Percentiles rank a stretch among this genome's conserved stretches.
phyloP scores from a whole-genome alignment of 1,139 yeast genomes.

The Yarrowia galli region DNA sequence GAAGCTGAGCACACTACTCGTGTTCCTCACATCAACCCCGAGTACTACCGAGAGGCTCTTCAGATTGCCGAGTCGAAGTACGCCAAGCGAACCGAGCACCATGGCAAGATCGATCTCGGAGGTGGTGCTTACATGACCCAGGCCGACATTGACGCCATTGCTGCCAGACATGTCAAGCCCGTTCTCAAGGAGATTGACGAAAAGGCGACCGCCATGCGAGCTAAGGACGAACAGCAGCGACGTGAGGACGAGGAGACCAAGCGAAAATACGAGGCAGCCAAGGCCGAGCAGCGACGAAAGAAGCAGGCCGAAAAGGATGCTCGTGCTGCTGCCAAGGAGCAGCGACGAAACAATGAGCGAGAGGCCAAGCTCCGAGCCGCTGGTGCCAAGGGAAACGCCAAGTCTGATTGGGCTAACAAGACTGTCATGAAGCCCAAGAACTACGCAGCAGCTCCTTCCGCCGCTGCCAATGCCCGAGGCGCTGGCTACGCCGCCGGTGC shows the following conservation, averaged over 20 bases:
- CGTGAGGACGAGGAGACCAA: conserved; percentile 58
- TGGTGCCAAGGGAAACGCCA: conserved; percentile 28
- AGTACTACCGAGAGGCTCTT: conserved; percentile 55
- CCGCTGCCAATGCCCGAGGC: conserved; percentile 36
- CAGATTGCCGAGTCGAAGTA: conserved; percentile 72
- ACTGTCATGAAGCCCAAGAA: conserved; percentile 40
- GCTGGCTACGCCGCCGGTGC: conserved; percentile 57
- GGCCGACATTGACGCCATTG: conserved; percentile 79
- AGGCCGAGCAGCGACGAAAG: conserved; percentile 42
- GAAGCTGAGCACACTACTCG: conserved; percentile 42
- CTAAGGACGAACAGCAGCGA: conserved; percentile 66
- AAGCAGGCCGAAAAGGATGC: conserved; percentile 46
- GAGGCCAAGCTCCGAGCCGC: conserved; percentile 42
- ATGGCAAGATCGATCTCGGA: conserved; percentile 78
- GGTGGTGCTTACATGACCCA: conserved; percentile 85
- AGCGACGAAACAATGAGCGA: conserved; percentile 43
- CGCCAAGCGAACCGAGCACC: conserved; percentile 60
- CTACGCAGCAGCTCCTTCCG: conserved; percentile 38
- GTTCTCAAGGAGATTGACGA: conserved; percentile 77
- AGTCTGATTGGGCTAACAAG: conserved; percentile 39
- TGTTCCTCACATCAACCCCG: conserved; percentile 44
- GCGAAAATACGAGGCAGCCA: conserved; percentile 43
- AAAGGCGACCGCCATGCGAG: conserved; percentile 77
- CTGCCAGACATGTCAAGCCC: conserved; percentile 82
- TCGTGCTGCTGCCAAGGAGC: conserved; percentile 46